These are phyloP conservation scores for Nemania serpens DNA, from an alignment of 2,329 filamentous ascomycete genomes.

Conservation along the genomic window DNA sequence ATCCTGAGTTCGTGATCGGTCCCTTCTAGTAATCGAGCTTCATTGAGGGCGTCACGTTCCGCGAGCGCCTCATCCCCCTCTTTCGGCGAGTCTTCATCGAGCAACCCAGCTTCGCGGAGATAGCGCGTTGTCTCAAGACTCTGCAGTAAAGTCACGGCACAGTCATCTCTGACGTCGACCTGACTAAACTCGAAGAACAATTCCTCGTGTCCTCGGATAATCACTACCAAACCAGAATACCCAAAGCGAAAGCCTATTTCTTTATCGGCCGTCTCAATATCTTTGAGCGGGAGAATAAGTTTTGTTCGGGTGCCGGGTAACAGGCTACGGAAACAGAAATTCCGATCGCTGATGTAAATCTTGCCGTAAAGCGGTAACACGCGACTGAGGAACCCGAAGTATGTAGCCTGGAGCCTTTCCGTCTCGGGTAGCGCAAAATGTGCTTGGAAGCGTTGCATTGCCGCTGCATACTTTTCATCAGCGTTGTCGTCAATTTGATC, in stretches of 20 bases:
- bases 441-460: constrained; percentile 81
- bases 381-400: constrained; percentile 89
- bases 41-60: constrained; percentile 79
- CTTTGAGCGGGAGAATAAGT: constrained; percentile 85
- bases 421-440: constrained; percentile 88
- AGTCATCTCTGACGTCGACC: constrained; percentile 82
- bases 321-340: constrained; percentile 91
- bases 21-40: constrained; percentile 65
- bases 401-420: constrained; percentile 85
- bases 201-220: constrained; percentile 92
- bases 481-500: constrained; percentile 54
- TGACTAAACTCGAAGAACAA: constrained; percentile 92
- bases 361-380: constrained; percentile 94
- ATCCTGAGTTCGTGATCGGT: constrained; percentile 56
- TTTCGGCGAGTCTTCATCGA: constrained; percentile 70
- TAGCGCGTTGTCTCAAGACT: constrained; percentile 74
- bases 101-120: constrained; percentile 69
- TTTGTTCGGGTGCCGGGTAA: constrained; percentile 90
- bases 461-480: constrained; percentile 67
- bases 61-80: constrained; percentile 76
- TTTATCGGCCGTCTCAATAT: constrained; percentile 92
- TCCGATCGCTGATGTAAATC: constrained; percentile 86
- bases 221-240: constrained; percentile 88
- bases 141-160: constrained; percentile 78
- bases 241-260: constrained; percentile 93